Percentiles rank a stretch among this genome's conserved stretches.
Conservation (phyloP, 2,329 filamentous ascomycete genomes). For the Neurospora sp. region DNA sequence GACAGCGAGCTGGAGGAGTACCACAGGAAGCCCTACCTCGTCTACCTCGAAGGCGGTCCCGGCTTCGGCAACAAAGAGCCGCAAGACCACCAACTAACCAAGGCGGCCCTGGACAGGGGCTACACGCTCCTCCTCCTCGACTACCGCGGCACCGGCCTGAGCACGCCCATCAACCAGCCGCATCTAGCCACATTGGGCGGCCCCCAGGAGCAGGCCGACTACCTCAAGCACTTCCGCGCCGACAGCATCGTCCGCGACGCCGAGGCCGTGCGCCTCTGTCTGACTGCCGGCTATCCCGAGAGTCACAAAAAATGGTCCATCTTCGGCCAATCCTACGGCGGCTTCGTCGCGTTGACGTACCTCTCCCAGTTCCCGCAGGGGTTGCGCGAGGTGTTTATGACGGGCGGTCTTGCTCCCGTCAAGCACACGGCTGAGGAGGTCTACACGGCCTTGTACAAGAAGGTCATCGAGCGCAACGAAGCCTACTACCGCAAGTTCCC, state of each 20-base stretch:
- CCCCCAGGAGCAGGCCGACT: conserved; percentile 60
- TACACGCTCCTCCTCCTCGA: conserved; percentile 86
- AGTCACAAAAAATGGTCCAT: conserved; percentile 73
- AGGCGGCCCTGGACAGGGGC: conserved; percentile 62
- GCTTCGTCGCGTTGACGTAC: conserved; percentile 77
- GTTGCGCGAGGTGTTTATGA: conserved; percentile 72
- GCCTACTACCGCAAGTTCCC: conserved; percentile 81
- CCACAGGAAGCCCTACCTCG: conserved; percentile 44
- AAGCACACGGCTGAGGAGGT: conserved; percentile 63
- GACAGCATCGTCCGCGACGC: conserved; percentile 86
- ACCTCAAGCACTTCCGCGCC: conserved; percentile 76
- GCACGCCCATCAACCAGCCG: conserved; percentile 65
- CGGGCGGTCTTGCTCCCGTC: conserved; percentile 74
- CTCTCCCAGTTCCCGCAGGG: conserved; percentile 71
- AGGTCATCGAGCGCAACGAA: conserved; percentile 61
- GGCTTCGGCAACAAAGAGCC: conserved; percentile 69
- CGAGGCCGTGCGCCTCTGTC: conserved; percentile 69
- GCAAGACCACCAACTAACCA: conserved; percentile 63
- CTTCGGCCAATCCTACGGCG: conserved; percentile 86
- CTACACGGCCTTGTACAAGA: conserved; percentile 62
- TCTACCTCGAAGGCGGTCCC: conserved; percentile 81
- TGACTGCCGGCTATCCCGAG: conserved; percentile 60
- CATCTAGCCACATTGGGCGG: conserved; percentile 59
- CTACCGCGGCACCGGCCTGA: conserved; percentile 81
- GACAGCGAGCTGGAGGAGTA: conserved; percentile 15